Conservation (phyloP, 495 filamentous ascomycete species). For the Cercophora samala region DNA sequence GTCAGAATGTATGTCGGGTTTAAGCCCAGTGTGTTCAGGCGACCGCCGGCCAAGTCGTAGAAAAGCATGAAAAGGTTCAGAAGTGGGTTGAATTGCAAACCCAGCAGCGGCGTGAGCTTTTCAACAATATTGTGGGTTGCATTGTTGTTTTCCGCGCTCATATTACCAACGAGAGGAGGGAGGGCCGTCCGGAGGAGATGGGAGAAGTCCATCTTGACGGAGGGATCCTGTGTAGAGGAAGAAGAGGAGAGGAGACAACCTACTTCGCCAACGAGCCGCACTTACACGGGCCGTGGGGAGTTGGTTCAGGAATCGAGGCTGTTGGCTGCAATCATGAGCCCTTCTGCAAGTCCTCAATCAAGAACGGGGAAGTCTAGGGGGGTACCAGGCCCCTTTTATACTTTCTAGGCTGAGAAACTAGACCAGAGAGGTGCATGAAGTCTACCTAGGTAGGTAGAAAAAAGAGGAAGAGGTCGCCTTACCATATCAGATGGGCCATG, state of each 20-base stretch:
- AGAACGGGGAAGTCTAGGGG: not conserved
- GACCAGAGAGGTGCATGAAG: not conserved
- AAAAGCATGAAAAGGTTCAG: conserved; percentile 30
- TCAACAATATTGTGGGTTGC: conserved; percentile 25
- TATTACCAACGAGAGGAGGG: conserved; percentile 27
- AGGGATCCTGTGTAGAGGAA: not conserved
- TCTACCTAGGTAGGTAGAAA: not conserved
- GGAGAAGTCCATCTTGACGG: conserved; percentile 27
- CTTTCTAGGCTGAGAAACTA: not conserved
- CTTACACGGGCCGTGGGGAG: not conserved
- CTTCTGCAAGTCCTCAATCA: not conserved
- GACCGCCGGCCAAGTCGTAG: conserved; percentile 30
- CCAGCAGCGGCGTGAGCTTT: conserved; percentile 29
- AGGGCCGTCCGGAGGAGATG: conserved; percentile 23
- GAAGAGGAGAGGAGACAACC: not conserved
- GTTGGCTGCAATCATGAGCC: not conserved
- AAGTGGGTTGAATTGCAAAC: conserved; percentile 33
- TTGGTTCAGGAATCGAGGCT: not conserved
- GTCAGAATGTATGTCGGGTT: conserved; percentile 40
- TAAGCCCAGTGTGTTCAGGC: conserved; percentile 37
- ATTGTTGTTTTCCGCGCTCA: conserved; percentile 19
- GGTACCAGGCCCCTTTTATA: not conserved
- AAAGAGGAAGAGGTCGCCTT: not conserved
- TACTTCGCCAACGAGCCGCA: not conserved
- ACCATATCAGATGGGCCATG: not conserved